Evolutionary conservation across 2,329 filamentous ascomycete species (phyloP).

Genomic region (Epichloe festucae): DNA sequence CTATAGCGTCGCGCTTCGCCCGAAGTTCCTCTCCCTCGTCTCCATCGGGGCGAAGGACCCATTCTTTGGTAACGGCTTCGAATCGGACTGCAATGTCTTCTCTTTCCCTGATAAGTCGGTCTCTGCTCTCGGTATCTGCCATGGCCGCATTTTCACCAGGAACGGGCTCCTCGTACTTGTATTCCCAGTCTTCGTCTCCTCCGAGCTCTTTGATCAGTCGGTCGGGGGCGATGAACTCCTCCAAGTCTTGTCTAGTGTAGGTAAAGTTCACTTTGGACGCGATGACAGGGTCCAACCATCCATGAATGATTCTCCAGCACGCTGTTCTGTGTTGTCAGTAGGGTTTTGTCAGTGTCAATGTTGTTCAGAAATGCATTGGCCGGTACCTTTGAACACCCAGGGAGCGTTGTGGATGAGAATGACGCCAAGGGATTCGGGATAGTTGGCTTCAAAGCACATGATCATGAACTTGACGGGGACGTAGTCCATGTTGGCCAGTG

Average conservation of each 20-base stretch:
- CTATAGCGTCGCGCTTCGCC: slow-evolving; percentile 31
- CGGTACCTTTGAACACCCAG: slow-evolving; percentile 47
- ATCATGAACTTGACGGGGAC: slow-evolving; percentile 67
- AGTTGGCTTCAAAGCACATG: slow-evolving; percentile 66
- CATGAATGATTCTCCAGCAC: slow-evolving; percentile 51
- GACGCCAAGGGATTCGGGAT: slow-evolving; percentile 57
- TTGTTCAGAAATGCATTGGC: not conserved
- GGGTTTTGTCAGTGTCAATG: not conserved
- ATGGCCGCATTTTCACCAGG: slow-evolving; percentile 46
- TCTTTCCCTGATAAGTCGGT: slow-evolving; percentile 37
- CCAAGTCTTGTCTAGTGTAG: slow-evolving; percentile 46
- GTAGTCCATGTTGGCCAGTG: slow-evolving; percentile 64
- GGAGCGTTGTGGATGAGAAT: slow-evolving; percentile 65
- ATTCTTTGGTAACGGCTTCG: slow-evolving; percentile 43
- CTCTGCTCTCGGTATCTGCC: slow-evolving; percentile 28
- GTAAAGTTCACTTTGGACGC: slow-evolving; percentile 61
- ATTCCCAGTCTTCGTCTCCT: slow-evolving; percentile 54
- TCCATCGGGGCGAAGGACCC: slow-evolving; percentile 32
- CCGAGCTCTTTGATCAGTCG: slow-evolving; percentile 44
- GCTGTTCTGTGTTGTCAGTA: slow-evolving; percentile 9
- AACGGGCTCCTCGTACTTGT: slow-evolving; percentile 49
- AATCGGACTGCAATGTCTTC: slow-evolving; percentile 41
- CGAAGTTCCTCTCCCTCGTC: slow-evolving; percentile 9
- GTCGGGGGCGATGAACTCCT: slow-evolving; percentile 48
- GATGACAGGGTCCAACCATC: slow-evolving; percentile 65